Percentiles rank a stretch among this genome's conserved stretches.
phyloP scores from a whole-genome alignment of 805 yeast genomes.

The Ogataea chonburiensis region DNA sequence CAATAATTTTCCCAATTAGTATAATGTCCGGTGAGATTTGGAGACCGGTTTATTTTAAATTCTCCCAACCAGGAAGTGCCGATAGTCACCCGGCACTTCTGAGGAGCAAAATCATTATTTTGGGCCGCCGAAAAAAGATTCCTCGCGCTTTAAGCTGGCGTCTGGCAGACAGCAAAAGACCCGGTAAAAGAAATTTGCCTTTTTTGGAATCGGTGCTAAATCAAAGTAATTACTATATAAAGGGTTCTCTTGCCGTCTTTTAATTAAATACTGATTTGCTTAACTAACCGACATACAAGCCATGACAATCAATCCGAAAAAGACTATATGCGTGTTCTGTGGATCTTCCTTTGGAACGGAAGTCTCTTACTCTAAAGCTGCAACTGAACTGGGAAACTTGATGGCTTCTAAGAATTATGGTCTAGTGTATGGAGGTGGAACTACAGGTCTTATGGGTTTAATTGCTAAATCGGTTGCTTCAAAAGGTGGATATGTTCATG shows the following conservation, averaged over 20 bases:
- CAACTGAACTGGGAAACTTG: conserved; percentile 53
- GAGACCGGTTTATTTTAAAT: conserved; percentile 3
- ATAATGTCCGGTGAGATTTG: conserved; percentile 3
- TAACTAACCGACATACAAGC: too few relatives aligned
- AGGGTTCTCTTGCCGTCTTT: background rate
- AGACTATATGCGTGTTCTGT: conserved; percentile 73
- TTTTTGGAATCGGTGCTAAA: conserved; percentile 4
- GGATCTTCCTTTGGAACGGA: conserved; percentile 72
- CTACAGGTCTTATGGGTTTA: conserved; percentile 76
- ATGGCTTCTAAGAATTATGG: conserved; percentile 65
- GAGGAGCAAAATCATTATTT: background rate
- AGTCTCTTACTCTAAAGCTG: conserved; percentile 47
- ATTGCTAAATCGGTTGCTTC: conserved; percentile 61
- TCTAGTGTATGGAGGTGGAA: conserved; percentile 88
- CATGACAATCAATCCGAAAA: conserved; percentile 27
- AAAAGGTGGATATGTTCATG: conserved; percentile 68
- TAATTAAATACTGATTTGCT: too few relatives aligned
- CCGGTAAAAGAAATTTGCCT: conserved; percentile 10
- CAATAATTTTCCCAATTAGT: conserved; percentile 6
- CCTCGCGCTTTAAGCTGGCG: conserved; percentile 7
- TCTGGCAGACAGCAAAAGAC: conserved; percentile 4
- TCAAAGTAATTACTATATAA: background rate
- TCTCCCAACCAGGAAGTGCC: conserved; percentile 13
- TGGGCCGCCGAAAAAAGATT: background rate
- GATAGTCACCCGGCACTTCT: conserved; percentile 6